These are phyloP conservation scores for Xenosphaeropsis pyriputrescens DNA, from an alignment of 2,329 filamentous ascomycete genomes.

Conservation along the genomic window DNA sequence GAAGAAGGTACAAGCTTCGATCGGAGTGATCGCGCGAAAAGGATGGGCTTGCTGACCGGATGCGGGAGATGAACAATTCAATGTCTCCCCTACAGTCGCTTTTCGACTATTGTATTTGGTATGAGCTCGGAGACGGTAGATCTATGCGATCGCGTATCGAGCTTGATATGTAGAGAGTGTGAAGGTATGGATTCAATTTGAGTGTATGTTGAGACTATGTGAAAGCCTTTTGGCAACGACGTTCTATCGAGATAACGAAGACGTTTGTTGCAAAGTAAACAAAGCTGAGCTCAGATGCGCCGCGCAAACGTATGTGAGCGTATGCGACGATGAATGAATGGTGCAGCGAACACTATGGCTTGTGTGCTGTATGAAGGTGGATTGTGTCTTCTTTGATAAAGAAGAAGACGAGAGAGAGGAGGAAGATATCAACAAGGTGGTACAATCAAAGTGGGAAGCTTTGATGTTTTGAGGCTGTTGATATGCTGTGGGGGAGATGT, in stretches of 20 bases:
- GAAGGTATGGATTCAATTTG: neutral
- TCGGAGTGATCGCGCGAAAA: conserved; percentile 5
- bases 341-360: conserved; percentile 9
- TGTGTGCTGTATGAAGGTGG: conserved; percentile 8
- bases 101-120: conserved; percentile 15
- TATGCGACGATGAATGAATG: conserved; percentile 13
- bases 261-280: conserved; percentile 2
- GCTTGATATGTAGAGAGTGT: neutral
- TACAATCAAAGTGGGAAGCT: neutral
- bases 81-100: conserved; percentile 75
- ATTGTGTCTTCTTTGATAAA: conserved; percentile 1
- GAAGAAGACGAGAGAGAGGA: conserved; percentile 1
- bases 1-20: conserved; percentile 6
- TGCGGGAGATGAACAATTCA: conserved; percentile 92
- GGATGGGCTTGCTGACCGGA: conserved; percentile 31
- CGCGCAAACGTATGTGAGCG: conserved; percentile 3
- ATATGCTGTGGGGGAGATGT: conserved; percentile 1
- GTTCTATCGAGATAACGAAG: neutral
- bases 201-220: neutral
- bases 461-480: neutral
- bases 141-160: conserved; percentile 8
- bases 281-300: conserved; percentile 1
- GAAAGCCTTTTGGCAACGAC: neutral
- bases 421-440: neutral
- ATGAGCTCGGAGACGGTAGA: conserved; percentile 3